Evolutionary conservation across 192 early-diverging fungal species (phyloP), one percentile per base, ranked within the genome.

Genomic region (Rhizophagus sp.): DNA sequence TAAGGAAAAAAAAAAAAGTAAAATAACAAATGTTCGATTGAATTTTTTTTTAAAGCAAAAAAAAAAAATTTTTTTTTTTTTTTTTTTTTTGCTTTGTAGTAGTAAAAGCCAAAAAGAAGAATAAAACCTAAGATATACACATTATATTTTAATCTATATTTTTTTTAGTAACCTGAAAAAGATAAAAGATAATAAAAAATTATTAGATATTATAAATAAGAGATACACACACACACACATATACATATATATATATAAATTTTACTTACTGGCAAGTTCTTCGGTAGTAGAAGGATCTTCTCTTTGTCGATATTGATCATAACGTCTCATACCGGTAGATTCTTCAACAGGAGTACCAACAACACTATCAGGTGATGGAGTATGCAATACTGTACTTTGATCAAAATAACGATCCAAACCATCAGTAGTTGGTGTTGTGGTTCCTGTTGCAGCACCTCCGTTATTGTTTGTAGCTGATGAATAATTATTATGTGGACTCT

Each of bases 221-320:
- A n/a, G n/a, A n/a, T n/a, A n/a, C n/a, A n/a, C n/a, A n/a, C n/a
- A n/a, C n/a, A n/a, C n/a, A n/a, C n/a, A n/a, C n/a, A n/a, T 41
- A 39, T 30, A 17, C 15, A 30, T 70, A n/a, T 70, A 30, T 2
- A 36, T 1, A 36, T 73, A 27, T n/a, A n/a, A 52, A 17, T 61
- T n/a, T n/a, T n/a, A 25, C 22, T 25, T 30, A 61, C 41, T 13
- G 25, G 12, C 17, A 25, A 75, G 25, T 36, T 75, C 73, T 52
- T 75, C 73, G 2, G 17, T 52, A 9, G 71, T 12, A 24, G 71
- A 5, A 33, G 25, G 34, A n/a, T 36, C 34, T 30, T 78, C 77
- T 52, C 62, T 33, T 34, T 15, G 17, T 69, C 77, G 65, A 68
- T 78, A 78, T 78, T 78, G 75, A 44, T 77, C 77, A 30, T 78